Evolutionary conservation across 352 stramenopile genomes (phyloP), one percentile per base, ranked within the genome.

Genomic region (Pythium plurisporium): DNA sequence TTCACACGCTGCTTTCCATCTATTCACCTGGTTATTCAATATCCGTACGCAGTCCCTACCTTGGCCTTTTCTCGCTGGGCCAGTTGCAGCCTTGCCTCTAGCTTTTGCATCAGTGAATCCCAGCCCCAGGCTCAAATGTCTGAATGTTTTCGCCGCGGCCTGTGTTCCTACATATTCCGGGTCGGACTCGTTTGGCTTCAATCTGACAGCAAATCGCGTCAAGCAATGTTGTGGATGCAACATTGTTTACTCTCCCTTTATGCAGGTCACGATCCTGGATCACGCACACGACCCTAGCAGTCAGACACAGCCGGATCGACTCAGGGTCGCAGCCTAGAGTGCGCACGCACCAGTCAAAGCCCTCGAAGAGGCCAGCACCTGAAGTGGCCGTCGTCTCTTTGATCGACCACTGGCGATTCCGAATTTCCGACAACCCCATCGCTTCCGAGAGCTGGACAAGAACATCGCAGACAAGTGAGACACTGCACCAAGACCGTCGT

Each of bases 341-440:
- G n/a, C n/a, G 4, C 19, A 41, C 62, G 54, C 67, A 96, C 97
- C 97, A 99, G 75, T 99, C 97, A 68, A 99, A 99, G 51, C 98
- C 98, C 79, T 99, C 97, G 74, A 99, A 99, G 12, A 99, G 81
- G 20, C 98, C 98, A 41, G 97, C 92, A 33, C 97, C 98, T 70
- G 98, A 96, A 51, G 97, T 95, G 34, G 98, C 98, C 47, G 91
- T 98, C 5, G 96, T 99, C 79, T 99, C 97, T 76, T 99, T 97
- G 67, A 99, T 99, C 43, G 89, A 98, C 97, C 97, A 99, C 74
- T 99, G 96, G 53, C 97, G 83, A 81, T 98, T 99, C 62, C 96
- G 92, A 55, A 99, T 98, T 58, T 99, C 91, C 37, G 96, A 96
- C 45, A 99, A 78, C 23, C 95, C 96, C 65, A 99, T 89, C 4